Conservation (phyloP, 2,329 filamentous ascomycete genomes). For the Ceratocystis harringtonii region DNA sequence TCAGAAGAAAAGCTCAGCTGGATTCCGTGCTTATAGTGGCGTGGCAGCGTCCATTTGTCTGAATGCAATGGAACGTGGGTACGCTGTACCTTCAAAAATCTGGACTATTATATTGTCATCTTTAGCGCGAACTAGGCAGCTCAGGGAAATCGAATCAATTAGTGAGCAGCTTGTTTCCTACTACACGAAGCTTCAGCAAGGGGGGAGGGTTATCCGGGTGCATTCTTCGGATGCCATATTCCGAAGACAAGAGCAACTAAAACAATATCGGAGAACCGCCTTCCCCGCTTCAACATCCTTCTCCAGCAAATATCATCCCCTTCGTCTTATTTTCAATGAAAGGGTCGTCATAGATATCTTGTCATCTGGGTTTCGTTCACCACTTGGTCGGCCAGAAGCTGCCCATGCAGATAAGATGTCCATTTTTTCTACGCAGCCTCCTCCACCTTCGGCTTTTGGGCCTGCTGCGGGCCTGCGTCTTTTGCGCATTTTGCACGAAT, state of each 20-base stretch:
- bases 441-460: constrained; percentile 10
- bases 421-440: background rate
- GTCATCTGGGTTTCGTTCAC: constrained; percentile 10
- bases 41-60: constrained; percentile 8
- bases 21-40: background rate
- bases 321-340: constrained; percentile 15
- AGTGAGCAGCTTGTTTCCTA: background rate
- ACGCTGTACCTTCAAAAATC: constrained; percentile 3
- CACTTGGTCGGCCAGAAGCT: constrained; percentile 1
- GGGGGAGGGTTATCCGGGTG: constrained; percentile 2
- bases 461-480: constrained; percentile 13
- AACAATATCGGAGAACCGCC: background rate
- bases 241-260: background rate
- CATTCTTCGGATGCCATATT: constrained; percentile 14
- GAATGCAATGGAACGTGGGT: constrained; percentile 10
- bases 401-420: constrained; percentile 3
- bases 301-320: constrained; percentile 11
- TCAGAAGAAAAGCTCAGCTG: background rate
- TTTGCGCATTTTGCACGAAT: constrained; percentile 9
- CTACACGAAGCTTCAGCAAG: background rate
- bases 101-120: constrained; percentile 10
- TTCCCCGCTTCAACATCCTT: constrained; percentile 8
- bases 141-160: constrained; percentile 5
- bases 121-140: constrained; percentile 3
- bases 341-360: constrained; percentile 13